Evolutionary conservation across 306 rosid genomes (phyloP).

Genomic region (Castanospermum australe): DNA sequence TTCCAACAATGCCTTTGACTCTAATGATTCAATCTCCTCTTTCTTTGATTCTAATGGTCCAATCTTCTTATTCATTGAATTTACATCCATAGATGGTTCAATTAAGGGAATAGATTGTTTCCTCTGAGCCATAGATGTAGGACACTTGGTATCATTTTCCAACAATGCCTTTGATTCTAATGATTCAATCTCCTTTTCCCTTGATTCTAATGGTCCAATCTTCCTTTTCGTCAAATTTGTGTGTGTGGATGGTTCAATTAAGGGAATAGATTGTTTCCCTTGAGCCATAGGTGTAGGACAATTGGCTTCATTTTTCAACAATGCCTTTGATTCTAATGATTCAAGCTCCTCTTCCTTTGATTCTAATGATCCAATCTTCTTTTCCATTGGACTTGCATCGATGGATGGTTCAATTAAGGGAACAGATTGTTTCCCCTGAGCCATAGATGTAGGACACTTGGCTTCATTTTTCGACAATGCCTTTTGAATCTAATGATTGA

Average conservation of each 20-base stretch:
- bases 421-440: slow-evolving; percentile 16
- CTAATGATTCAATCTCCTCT: background rate
- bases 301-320: slow-evolving; percentile 27
- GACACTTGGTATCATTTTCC: slow-evolving; percentile 23
- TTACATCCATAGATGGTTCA: background rate
- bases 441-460: slow-evolving; percentile 1
- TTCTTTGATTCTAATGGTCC: slow-evolving; percentile 20
- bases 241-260: slow-evolving; percentile 23
- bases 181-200: slow-evolving; percentile 1
- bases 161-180: slow-evolving; percentile 34
- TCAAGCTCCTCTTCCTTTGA: no score
- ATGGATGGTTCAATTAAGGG: background rate
- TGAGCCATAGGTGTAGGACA: slow-evolving; percentile 18
- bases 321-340: background rate
- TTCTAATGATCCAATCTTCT: no score
- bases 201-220: background rate
- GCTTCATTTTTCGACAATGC: slow-evolving; percentile 20
- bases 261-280: slow-evolving; percentile 24
- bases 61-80: background rate
- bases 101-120: slow-evolving; percentile 21
- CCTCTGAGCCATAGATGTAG: background rate
- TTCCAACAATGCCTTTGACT: slow-evolving; percentile 30
- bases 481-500: slow-evolving; percentile 39
- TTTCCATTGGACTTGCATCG: background rate
- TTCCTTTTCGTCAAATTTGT: background rate